phyloP scores from a whole-genome alignment of 345 rosid genomes.

The Lepidium sativum region DNA sequence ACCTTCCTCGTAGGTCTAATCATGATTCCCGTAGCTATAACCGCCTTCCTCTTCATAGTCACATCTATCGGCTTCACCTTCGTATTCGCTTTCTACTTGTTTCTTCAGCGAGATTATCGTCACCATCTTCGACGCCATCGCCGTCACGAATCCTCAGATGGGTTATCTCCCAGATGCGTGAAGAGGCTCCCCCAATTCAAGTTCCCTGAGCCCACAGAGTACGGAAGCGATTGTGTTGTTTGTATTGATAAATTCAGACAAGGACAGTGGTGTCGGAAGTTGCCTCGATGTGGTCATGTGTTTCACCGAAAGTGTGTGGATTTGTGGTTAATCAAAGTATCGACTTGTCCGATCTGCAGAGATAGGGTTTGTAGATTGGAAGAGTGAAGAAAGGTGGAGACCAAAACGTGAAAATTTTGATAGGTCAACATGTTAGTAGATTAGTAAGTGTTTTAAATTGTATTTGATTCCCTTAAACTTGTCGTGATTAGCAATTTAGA shows the following conservation, averaged over 20 bases:
- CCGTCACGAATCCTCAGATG: constrained; percentile 21
- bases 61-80: constrained; percentile 49
- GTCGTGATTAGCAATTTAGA: background rate
- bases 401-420: constrained; percentile 7
- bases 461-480: background rate
- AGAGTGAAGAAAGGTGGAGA: constrained; percentile 1
- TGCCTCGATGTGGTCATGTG: constrained; percentile 65
- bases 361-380: constrained; percentile 29
- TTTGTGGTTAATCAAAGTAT: constrained; percentile 61
- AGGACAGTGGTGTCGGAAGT: constrained; percentile 78
- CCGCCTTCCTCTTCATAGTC: constrained; percentile 48
- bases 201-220: constrained; percentile 15
- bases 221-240: constrained; percentile 48
- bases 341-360: constrained; percentile 73
- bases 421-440: constrained; percentile 22
- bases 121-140: constrained; percentile 25
- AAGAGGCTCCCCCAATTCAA: constrained; percentile 58
- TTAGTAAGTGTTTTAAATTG: constrained; percentile 19
- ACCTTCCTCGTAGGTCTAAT: constrained; percentile 51
- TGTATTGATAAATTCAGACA: constrained; percentile 63
- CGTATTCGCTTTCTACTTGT: constrained; percentile 46
- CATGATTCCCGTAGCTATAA: constrained; percentile 47
- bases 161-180: constrained; percentile 41
- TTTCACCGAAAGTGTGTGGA: constrained; percentile 81
- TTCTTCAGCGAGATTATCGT: constrained; percentile 37